Percentiles rank a stretch among this genome's conserved stretches.
Conservation (phyloP, 192 early-diverging fungal genomes). For the Coemansia sp. region DNA sequence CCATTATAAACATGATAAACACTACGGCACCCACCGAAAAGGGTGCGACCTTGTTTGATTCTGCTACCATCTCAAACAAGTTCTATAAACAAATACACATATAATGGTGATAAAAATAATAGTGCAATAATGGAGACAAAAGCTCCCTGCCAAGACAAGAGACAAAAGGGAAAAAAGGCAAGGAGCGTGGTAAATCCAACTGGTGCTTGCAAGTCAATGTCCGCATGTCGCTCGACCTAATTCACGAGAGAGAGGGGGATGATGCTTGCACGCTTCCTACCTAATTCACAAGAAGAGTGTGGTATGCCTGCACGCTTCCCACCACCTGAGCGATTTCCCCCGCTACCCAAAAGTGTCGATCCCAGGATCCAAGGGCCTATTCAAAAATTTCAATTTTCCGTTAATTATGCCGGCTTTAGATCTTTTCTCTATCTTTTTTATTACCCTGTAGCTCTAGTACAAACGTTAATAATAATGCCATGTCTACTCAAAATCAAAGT, state of each 20-base stretch:
- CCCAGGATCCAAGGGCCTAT: not conserved
- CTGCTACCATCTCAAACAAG: not conserved
- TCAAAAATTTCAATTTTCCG: not conserved
- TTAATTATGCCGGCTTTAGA: not conserved
- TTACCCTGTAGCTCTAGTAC: not conserved
- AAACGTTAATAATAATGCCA: conserved; percentile 54
- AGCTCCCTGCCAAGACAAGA: not conserved
- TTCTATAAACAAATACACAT: conserved; percentile 3
- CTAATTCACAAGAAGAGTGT: not conserved
- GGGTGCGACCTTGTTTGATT: not conserved
- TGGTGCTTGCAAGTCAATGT: not conserved
- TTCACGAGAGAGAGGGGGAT: not conserved
- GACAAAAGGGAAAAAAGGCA: not conserved
- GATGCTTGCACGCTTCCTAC: not conserved
- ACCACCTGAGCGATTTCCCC: not conserved
- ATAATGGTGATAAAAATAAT: not conserved
- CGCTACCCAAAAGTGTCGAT: not conserved
- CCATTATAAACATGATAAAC: not conserved
- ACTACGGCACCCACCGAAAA: not conserved
- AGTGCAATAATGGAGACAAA: not conserved
- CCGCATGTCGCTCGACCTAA: too few species aligned
- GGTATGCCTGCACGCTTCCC: not conserved
- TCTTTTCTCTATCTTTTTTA: not conserved
- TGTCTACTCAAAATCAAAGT: conserved; percentile 78
- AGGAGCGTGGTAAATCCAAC: not conserved